Percentiles rank a stretch among this genome's conserved stretches.
Evolutionary conservation across 345 rosid genomes (phyloP).

Genomic region (Gossypium turneri): DNA sequence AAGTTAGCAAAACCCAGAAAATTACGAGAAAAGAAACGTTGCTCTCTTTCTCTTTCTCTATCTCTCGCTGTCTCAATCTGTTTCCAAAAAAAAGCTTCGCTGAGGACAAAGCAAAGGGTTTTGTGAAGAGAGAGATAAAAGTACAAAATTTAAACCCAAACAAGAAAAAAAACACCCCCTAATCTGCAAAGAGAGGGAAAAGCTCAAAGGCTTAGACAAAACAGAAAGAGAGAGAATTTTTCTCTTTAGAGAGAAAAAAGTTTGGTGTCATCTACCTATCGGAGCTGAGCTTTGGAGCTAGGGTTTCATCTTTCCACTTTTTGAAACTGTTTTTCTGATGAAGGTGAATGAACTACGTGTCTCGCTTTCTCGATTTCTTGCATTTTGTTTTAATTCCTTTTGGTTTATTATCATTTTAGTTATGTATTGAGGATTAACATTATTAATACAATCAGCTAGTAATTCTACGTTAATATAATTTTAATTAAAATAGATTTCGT

Average conservation of each 20-base stretch:
- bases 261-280: constrained; percentile 2
- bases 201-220: background rate
- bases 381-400: background rate
- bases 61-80: constrained; percentile 11
- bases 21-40: constrained; percentile 25
- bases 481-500: background rate
- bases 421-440: constrained; percentile 13
- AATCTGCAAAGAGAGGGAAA: constrained; percentile 16
- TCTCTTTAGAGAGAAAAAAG: background rate
- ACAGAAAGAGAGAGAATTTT: background rate
- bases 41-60: background rate
- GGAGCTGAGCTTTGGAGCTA: constrained; percentile 26
- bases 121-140: constrained; percentile 15
- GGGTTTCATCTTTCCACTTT: constrained; percentile 28
- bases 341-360: constrained; percentile 24
- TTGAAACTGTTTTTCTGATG: too few species aligned
- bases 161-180: background rate
- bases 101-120: constrained; percentile 27
- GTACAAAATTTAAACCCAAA: background rate
- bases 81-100: constrained; percentile 19
- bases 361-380: constrained; percentile 1
- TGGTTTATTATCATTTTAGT: background rate
- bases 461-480: constrained; percentile 12
- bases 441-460: constrained; percentile 13
- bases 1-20: background rate